Conservation (phyloP, 345 rosid species). For the Viola odorata region DNA sequence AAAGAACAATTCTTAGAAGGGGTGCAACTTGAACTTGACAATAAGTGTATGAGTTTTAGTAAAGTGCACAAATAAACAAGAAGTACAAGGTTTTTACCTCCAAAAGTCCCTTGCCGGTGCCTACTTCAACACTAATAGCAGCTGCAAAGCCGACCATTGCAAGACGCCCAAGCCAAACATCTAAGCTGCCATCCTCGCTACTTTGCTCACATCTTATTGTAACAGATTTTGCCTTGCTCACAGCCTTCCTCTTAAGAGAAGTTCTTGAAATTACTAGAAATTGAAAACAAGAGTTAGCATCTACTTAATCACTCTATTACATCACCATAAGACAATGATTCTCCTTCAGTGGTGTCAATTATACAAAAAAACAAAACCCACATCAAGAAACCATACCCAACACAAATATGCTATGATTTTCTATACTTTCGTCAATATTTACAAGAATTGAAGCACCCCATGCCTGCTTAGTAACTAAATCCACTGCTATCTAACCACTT, state of each 20-base stretch:
- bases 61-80: too few species aligned
- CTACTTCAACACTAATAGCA: conserved; percentile 62
- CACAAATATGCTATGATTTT: too few species aligned
- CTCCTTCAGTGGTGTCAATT: background rate
- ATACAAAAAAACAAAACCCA: background rate
- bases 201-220: conserved; percentile 69
- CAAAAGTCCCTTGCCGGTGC: conserved; percentile 84
- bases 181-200: conserved; percentile 46
- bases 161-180: conserved; percentile 84
- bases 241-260: conserved; percentile 24
- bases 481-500: too few species aligned
- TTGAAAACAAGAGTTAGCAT: conserved; percentile 9
- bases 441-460: too few species aligned
- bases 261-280: conserved; percentile 36
- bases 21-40: too few species aligned
- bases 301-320: background rate
- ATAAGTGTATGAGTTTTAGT: too few species aligned
- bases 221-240: conserved; percentile 37
- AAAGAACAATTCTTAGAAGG: background rate
- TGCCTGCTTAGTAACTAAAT: too few species aligned
- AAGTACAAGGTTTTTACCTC: conserved; percentile 42
- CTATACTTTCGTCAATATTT: too few species aligned
- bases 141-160: conserved; percentile 91
- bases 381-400: too few species aligned
- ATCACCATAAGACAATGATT: background rate